These are phyloP conservation scores for Verruconis gallopava DNA, from an alignment of 2,329 filamentous ascomycete species.

Conservation along the genomic window DNA sequence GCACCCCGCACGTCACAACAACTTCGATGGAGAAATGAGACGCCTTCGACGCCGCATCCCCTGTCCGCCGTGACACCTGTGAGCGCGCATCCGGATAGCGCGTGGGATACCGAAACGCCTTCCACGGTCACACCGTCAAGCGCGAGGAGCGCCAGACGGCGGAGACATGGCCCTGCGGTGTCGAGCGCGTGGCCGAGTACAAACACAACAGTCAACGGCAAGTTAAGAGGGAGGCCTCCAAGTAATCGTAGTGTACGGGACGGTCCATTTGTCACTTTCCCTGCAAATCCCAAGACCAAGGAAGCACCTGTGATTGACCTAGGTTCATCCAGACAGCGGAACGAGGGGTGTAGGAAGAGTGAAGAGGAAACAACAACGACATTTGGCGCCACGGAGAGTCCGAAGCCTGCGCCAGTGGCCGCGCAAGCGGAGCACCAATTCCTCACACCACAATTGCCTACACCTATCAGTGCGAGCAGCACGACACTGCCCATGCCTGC, in stretches of 20 bases:
- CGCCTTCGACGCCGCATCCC: conserved; percentile 57
- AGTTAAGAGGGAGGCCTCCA: conserved; percentile 67
- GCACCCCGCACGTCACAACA: conserved; percentile 28
- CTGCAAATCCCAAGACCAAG: conserved; percentile 43
- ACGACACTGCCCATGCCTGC: conserved; percentile 18
- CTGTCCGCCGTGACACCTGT: conserved; percentile 64
- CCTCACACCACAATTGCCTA: conserved; percentile 22
- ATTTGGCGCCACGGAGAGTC: conserved; percentile 15
- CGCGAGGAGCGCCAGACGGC: conserved; percentile 36
- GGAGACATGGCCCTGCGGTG: conserved; percentile 71
- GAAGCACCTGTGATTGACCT: conserved; percentile 35
- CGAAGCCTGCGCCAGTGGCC: conserved; percentile 11
- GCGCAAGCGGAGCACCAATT: conserved; percentile 18
- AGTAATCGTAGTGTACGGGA: conserved; percentile 55
- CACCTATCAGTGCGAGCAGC: conserved; percentile 25
- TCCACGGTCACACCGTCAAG: conserved; percentile 59
- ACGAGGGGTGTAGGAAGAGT: background rate
- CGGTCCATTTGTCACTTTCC: conserved; percentile 57
- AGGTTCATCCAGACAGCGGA: conserved; percentile 27
- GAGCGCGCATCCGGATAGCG: conserved; percentile 34
- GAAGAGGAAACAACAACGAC: conserved; percentile 19
- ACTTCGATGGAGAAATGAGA: conserved; percentile 40
- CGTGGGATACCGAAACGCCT: conserved; percentile 50
- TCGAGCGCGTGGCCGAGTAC: conserved; percentile 79
- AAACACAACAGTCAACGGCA: conserved; percentile 49